These are phyloP conservation scores for Noccaea bulbosa DNA, from an alignment of 345 rosid genomes.

Conservation along the genomic window DNA sequence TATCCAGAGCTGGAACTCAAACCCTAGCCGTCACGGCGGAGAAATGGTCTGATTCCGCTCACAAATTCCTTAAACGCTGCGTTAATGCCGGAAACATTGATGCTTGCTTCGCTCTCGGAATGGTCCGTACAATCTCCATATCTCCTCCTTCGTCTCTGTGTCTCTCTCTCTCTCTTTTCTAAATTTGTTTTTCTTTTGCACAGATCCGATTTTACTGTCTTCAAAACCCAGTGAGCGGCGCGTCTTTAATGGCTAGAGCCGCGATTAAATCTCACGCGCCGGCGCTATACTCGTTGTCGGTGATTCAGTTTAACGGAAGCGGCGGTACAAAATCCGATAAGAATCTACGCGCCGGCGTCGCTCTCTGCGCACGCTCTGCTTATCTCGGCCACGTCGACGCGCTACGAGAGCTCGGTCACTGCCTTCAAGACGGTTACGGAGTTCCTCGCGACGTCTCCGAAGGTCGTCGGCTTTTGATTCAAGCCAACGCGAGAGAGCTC, in stretches of 20 bases:
- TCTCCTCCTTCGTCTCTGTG: background rate
- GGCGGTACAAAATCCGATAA: conserved; percentile 59
- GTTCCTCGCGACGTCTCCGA: conserved; percentile 48
- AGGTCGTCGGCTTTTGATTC: conserved; percentile 62
- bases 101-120: conserved; percentile 65
- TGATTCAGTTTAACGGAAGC: conserved; percentile 79
- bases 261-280: conserved; percentile 62
- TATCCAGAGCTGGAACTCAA: conserved; percentile 51
- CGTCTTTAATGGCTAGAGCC: conserved; percentile 68
- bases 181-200: background rate
- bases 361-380: conserved; percentile 69
- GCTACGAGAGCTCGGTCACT: conserved; percentile 70
- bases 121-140: conserved; percentile 50
- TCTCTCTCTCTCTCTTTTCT: background rate
- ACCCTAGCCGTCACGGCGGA: conserved; percentile 51
- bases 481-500: conserved; percentile 67
- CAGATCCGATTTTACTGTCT: conserved; percentile 83
- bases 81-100: conserved; percentile 59
- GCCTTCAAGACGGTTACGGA: conserved; percentile 78
- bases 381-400: conserved; percentile 63
- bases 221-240: conserved; percentile 53
- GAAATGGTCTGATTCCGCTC: conserved; percentile 64
- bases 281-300: conserved; percentile 63
- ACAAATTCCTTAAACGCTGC: conserved; percentile 58
- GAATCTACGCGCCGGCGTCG: conserved; percentile 64